phyloP scores from a whole-genome alignment of 2,329 filamentous ascomycete species.

The Apiospora hydei region DNA sequence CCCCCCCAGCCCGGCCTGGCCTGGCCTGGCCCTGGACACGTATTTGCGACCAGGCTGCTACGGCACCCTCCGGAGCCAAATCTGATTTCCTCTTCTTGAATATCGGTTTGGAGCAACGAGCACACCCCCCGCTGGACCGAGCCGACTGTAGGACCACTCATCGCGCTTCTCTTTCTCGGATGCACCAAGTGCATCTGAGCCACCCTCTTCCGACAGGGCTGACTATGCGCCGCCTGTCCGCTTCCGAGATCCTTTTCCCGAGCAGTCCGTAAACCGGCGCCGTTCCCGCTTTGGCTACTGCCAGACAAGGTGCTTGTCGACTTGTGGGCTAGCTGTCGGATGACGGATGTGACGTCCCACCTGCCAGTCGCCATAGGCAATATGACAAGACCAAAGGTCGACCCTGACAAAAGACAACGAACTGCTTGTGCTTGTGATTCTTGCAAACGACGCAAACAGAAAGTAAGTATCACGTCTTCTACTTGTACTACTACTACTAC shows the following conservation, averaged over 20 bases:
- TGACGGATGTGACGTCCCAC: slow-evolving; percentile 44
- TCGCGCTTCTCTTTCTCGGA: slow-evolving; percentile 11
- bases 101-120: slow-evolving; percentile 1
- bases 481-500: neutral
- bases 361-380: slow-evolving; percentile 37
- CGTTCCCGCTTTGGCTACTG: slow-evolving; percentile 37
- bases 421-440: slow-evolving; percentile 69
- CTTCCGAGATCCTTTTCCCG: slow-evolving; percentile 42
- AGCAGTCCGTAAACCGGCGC: slow-evolving; percentile 39
- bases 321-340: slow-evolving; percentile 40
- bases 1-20: slow-evolving; percentile 2
- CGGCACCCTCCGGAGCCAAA: slow-evolving; percentile 2
- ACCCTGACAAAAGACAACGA: slow-evolving; percentile 67
- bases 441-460: slow-evolving; percentile 73
- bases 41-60: neutral
- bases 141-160: slow-evolving; percentile 30
- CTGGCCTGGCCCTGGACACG: neutral
- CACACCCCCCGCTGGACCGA: slow-evolving; percentile 21
- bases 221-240: slow-evolving; percentile 37
- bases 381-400: slow-evolving; percentile 61
- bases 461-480: slow-evolving; percentile 53
- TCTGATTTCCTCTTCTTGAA: neutral
- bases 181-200: neutral
- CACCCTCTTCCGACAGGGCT: slow-evolving; percentile 39
- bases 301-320: slow-evolving; percentile 36